Conservation (phyloP, 805 yeast species). For the Wickerhamiella lipophila region DNA sequence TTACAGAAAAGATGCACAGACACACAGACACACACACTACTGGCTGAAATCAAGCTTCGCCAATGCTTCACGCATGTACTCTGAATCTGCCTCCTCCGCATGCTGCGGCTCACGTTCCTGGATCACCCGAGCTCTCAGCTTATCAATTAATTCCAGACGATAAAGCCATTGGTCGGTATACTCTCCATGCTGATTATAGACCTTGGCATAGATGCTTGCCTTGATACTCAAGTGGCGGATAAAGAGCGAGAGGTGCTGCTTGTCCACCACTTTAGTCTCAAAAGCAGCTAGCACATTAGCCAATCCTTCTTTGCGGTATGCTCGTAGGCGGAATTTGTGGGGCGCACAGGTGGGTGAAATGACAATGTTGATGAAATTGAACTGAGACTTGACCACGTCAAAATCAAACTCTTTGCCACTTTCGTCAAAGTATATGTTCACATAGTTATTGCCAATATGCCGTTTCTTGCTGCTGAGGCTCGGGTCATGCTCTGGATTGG, state of each 20-base stretch:
- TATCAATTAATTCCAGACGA: slow-evolving; percentile 44
- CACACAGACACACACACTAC: too few relatives aligned
- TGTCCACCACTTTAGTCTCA: slow-evolving; percentile 58
- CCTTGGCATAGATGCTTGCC: slow-evolving; percentile 59
- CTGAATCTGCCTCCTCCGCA: background rate
- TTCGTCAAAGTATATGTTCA: slow-evolving; percentile 71
- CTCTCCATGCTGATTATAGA: slow-evolving; percentile 53
- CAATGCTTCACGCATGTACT: slow-evolving; percentile 9
- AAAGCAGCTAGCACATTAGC: slow-evolving; percentile 68
- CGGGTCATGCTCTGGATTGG: slow-evolving; percentile 35
- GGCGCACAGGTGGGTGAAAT: slow-evolving; percentile 40
- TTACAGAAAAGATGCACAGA: too few relatives aligned
- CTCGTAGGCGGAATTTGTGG: slow-evolving; percentile 44
- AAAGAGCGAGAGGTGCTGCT: slow-evolving; percentile 45
- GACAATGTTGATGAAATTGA: slow-evolving; percentile 70
- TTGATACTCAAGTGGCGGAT: slow-evolving; percentile 54
- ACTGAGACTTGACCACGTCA: slow-evolving; percentile 61
- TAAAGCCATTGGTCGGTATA: slow-evolving; percentile 56
- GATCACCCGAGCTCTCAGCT: slow-evolving; percentile 27
- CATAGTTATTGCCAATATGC: slow-evolving; percentile 78
- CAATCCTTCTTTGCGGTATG: slow-evolving; percentile 52
- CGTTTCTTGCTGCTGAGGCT: slow-evolving; percentile 49
- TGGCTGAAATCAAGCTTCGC: slow-evolving; percentile 20
- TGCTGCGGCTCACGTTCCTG: slow-evolving; percentile 1
- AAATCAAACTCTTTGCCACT: slow-evolving; percentile 55